Evolutionary conservation across 805 yeast species (phyloP), one percentile per base, ranked within the genome.

Genomic region (Myxozyma neglecta): DNA sequence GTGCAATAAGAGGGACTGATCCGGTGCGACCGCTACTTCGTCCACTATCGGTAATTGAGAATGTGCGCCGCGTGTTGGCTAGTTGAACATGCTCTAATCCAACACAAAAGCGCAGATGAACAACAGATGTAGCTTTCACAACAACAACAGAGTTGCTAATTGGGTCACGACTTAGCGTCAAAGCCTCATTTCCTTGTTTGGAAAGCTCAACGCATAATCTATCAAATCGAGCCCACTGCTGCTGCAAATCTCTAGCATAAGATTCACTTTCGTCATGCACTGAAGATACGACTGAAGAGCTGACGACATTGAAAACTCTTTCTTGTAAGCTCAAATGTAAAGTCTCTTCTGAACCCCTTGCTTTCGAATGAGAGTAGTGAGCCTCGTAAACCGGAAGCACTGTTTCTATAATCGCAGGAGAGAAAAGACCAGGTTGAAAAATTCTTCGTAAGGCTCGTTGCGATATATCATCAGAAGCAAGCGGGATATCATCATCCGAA

Each of bases 121-220:
- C 73, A 34, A 71, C 71, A 7, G 72, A 75, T 11, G 69, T 67
- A 11, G 76, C 72, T 62, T 80, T 81, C 58, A 77, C 60, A 1
- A 79, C 64, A 11, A 71, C 64, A 2, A 78, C 50, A 18, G 74
- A 64, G 11, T 70, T 72, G 62, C 72, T 45, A 16, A 70, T 73
- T 1, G 74, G 71, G 45, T 76, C 79, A 29, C 77, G 67, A n/a
- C 74, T 73, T 1, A 88, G 69, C 0, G 85, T 76, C 43, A 89
- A 77, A 0, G 87, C 79, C 69, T 89, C 94, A 60, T 81, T 79
- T 18, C 84, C 78, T 51, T 80, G 79, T 61, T 82, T 86, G 61
- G 81, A 81, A 56, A 88, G 78, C 69, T 91, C 97, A 59, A 81
- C 83, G 70, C 96, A 86, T 32, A 91, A 77, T 1, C 89, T 80